Percentiles rank a stretch among this genome's conserved stretches.
Conservation (phyloP, 371 early-diverging fungal genomes). For the Mortierella sp. region DNA sequence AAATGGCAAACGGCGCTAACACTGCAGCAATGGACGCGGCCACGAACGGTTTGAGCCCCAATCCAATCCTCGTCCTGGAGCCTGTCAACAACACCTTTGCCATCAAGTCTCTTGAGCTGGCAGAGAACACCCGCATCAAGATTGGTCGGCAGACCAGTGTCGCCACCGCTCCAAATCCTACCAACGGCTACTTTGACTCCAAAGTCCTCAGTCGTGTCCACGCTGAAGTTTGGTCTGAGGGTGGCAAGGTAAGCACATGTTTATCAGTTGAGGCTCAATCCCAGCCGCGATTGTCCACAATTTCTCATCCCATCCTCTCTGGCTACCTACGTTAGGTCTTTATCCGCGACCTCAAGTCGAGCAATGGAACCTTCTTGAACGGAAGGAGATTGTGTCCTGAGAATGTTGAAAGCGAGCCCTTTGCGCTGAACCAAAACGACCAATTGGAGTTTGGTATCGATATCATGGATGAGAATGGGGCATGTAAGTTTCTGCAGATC, state of each 20-base stretch:
- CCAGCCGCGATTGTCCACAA: too few species aligned
- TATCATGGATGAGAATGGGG: conserved; percentile 72
- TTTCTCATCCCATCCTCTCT: too few species aligned
- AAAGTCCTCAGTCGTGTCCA: conserved; percentile 87
- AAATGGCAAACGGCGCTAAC: conserved; percentile 9
- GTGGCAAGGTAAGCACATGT: conserved; percentile 72
- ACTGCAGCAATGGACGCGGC: conserved; percentile 1
- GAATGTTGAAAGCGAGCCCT: conserved; percentile 69
- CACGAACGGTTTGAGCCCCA: conserved; percentile 12
- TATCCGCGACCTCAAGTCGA: conserved; percentile 83
- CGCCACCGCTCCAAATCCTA: conserved; percentile 69
- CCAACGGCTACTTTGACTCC: conserved; percentile 88
- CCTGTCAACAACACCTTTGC: conserved; percentile 70
- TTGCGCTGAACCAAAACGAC: conserved; percentile 72
- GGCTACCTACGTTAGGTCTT: too few species aligned
- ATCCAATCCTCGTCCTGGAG: conserved; percentile 63
- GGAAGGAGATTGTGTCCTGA: conserved; percentile 78
- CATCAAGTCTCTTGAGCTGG: conserved; percentile 72
- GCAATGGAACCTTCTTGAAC: conserved; percentile 92
- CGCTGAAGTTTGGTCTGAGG: conserved; percentile 84
- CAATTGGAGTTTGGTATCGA: conserved; percentile 90
- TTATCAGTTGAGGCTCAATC: too few species aligned
- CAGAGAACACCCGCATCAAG: conserved; percentile 63
- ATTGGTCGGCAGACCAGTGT: conserved; percentile 82
- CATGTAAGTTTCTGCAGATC: conserved; percentile 28